Evolutionary conservation across 75 land plant genomes (phyloP), one percentile per base, ranked within the genome.

Genomic region (Isoetes taiwanensis): DNA sequence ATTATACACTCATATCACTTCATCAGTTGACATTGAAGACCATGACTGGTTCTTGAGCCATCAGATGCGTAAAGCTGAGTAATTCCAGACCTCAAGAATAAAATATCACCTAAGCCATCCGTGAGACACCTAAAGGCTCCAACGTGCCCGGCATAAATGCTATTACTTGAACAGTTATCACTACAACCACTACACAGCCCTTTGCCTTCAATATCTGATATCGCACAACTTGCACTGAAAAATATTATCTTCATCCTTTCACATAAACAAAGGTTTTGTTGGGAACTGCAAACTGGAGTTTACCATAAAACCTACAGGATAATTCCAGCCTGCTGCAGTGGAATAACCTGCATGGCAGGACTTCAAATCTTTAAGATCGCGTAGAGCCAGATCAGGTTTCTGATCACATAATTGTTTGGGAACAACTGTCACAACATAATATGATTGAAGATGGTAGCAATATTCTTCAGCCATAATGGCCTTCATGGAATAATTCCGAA

Each of bases 321-420:
- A 67, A 30, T 73, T 68, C 76, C 76, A 73, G 26, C 76, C 76
- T 14, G 64, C 63, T 27, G 72, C 76, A 19, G 76, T 68, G 27
- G 48, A 48, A 29, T 68, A 73, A 26, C 67, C 64, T 14, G 67
- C 62, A 35, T 73, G 76, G 63, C 76, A 73, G 35, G 76, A 73
- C 40, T 50, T 68, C 17, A 3, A 35, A 8, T 68, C 72, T 50
- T 41, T 20, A 38, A 73, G 64, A 70, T 67, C 66, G 14, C 25
- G 30, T 35, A 73, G 26, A 30, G 23, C 64, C 55, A 68, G 48
- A 30, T 41, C 41, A 9, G 27, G 26, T 11, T 72, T 63, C 32
- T 31, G 35, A 26, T 68, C 20, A 46, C 76, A 73, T 24, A 34
- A 54, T 23, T 42, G 37, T 31, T 60, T 57, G 34, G 30, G 41